phyloP scores from a whole-genome alignment of 306 rosid genomes.

The Begonia peltatifolia region DNA sequence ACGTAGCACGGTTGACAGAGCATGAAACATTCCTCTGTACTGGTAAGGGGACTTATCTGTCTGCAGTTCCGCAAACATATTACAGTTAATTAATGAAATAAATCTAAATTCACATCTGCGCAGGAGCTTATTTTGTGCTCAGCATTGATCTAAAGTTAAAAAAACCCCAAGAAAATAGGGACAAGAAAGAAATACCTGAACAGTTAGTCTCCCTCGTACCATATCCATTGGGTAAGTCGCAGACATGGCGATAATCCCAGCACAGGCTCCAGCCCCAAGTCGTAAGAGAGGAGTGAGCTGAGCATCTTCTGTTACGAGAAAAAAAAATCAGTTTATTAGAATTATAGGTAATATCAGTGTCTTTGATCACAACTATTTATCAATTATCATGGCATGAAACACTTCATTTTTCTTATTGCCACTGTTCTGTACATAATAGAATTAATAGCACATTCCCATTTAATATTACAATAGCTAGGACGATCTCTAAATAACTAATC shows the following conservation, averaged over 20 bases:
- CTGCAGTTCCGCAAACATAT: slow-evolving; percentile 18
- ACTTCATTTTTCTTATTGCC: too few relatives aligned
- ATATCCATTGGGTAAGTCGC: slow-evolving; percentile 99
- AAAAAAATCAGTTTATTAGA: slow-evolving; percentile 1
- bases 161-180: too few relatives aligned
- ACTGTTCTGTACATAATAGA: too few relatives aligned
- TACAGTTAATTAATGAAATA: too few relatives aligned
- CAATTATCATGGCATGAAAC: too few relatives aligned
- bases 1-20: slow-evolving; percentile 73
- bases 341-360: too few relatives aligned
- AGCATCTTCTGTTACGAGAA: slow-evolving; percentile 63
- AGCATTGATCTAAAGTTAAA: not conserved
- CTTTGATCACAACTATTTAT: too few relatives aligned
- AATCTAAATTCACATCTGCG: not conserved
- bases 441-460: too few relatives aligned
- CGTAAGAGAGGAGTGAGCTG: slow-evolving; percentile 86
- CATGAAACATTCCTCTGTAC: slow-evolving; percentile 97
- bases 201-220: slow-evolving; percentile 98
- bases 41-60: slow-evolving; percentile 86
- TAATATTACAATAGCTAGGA: too few relatives aligned
- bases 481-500: too few relatives aligned
- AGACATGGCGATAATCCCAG: slow-evolving; percentile 99
- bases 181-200: slow-evolving; percentile 45
- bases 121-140: not conserved
- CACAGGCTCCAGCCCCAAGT: slow-evolving; percentile 99